Percentiles rank a stretch among this genome's conserved stretches.
These are phyloP conservation scores for Populus hybrid DNA, from an alignment of 441 rosid genomes.

Conservation along the genomic window DNA sequence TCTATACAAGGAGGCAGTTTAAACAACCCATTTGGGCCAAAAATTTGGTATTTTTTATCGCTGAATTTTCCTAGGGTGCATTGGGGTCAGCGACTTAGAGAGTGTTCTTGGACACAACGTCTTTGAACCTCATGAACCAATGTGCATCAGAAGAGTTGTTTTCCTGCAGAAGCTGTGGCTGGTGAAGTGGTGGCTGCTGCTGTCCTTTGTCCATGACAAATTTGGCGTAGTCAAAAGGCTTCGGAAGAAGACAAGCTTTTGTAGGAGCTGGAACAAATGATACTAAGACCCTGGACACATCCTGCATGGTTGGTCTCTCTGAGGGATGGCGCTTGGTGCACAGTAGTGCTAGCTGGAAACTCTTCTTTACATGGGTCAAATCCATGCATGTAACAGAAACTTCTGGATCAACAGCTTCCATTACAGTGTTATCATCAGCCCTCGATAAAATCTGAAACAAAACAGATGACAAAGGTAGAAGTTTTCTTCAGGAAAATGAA, in stretches of 20 bases:
- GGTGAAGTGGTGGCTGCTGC: constrained; percentile 25
- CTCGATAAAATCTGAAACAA: constrained; percentile 50
- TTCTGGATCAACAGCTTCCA: constrained; percentile 88
- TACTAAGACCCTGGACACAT: constrained; percentile 66
- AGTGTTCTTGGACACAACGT: constrained; percentile 65
- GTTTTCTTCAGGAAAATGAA: background rate
- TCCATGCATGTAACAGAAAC: constrained; percentile 80
- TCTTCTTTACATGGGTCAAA: constrained; percentile 54
- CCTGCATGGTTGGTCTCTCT: constrained; percentile 88
- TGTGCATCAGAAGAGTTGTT: constrained; percentile 56
- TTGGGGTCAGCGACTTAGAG: constrained; percentile 14
- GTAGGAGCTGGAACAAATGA: constrained; percentile 54
- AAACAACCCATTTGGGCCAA: background rate
- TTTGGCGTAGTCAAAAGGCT: constrained; percentile 40
- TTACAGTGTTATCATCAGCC: constrained; percentile 70
- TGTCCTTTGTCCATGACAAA: constrained; percentile 45
- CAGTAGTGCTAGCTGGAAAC: constrained; percentile 71
- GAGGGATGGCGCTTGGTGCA: constrained; percentile 71
- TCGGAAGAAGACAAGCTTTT: constrained; percentile 41
- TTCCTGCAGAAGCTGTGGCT: constrained; percentile 26
- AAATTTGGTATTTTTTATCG: background rate
- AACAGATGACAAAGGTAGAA: background rate
- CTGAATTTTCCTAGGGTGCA: background rate
- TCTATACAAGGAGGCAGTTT: background rate
- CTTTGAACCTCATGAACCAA: constrained; percentile 70